Base-by-base conservation (phyloP, 2,329 filamentous ascomycete species). In the Penicillium nordicum region DNA sequence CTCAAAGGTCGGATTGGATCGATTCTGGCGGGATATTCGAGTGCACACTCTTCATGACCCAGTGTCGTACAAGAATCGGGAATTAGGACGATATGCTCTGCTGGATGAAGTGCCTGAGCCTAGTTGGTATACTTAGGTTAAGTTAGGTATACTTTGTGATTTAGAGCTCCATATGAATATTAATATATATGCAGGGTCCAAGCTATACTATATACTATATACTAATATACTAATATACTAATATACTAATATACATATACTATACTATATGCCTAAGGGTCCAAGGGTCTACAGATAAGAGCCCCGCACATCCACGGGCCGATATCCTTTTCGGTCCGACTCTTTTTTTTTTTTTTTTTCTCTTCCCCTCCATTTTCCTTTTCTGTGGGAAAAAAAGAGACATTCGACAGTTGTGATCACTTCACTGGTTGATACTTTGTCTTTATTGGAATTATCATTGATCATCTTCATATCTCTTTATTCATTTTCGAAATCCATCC, bases 11-110 rank as follows among this genome's bases (percentile, higher is more conserved):
- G 84, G 84, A 0, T 70, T 88, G 56, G 86, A 88, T 72, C 74
- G 85, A 1, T 88, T 85, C 69, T 88, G 84, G 84, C 77, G 85
- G 44, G 85, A 88, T 64, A 74, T 88, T n/a, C 71, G 86, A 5
- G 87, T 84, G 5, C 86, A 88, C 70, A 82, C 80, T 0, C 68
- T 88, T 63, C 85, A 88, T 71, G 86, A 88, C 68, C 85, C 85
- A 0, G 84, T 88, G 29, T 82, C 84, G 25, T 88, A 87, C 64
- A 88, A 88, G 77, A 84, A 86, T 55, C 71, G 81, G 3, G 85
- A 88, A 70, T 63, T 87, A 50, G 85, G 85, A 0, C 72, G 81
- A 23, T 88, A 78, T 65, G 75, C 80, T 38, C 64, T 88, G 53
- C 63, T 87, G 48, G 78, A 76, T 14, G 82, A 87, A 72, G 65